Evolutionary conservation across 2,329 filamentous ascomycete genomes (phyloP).

Genomic region (Sphaerulina vaccinii): DNA sequence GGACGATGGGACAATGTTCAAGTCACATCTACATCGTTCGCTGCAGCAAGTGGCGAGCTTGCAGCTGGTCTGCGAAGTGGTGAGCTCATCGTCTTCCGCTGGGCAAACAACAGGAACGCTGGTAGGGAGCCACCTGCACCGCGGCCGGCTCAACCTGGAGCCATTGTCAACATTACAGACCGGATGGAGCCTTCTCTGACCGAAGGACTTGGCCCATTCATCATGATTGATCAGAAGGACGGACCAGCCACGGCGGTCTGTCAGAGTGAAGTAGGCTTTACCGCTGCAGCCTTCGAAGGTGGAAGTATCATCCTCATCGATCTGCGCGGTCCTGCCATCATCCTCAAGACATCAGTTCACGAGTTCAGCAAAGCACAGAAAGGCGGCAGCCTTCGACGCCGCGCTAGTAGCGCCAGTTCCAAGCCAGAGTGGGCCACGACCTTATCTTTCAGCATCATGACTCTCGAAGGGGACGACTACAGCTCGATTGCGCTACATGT

Average conservation of each 20-base stretch:
- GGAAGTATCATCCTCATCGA: slow-evolving; percentile 82
- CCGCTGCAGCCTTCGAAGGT: slow-evolving; percentile 79
- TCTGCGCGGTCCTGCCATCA: slow-evolving; percentile 79
- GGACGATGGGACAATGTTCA: slow-evolving; percentile 75
- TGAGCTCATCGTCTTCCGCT: slow-evolving; percentile 84
- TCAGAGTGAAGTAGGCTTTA: slow-evolving; percentile 89
- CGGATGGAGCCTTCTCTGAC: slow-evolving; percentile 71
- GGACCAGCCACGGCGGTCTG: slow-evolving; percentile 77
- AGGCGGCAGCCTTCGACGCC: slow-evolving; percentile 65
- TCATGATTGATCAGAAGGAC: slow-evolving; percentile 78
- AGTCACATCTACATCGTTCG: slow-evolving; percentile 76
- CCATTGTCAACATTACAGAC: slow-evolving; percentile 70
- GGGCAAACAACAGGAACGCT: slow-evolving; percentile 74
- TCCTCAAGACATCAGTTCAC: slow-evolving; percentile 69
- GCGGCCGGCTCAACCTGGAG: slow-evolving; percentile 48
- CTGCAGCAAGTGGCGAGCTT: slow-evolving; percentile 77
- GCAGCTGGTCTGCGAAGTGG: slow-evolving; percentile 77
- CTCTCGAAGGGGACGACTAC: slow-evolving; percentile 87
- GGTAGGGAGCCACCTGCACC: slow-evolving; percentile 60
- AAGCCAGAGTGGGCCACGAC: slow-evolving; percentile 72
- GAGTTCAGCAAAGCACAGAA: slow-evolving; percentile 78
- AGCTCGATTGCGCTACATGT: slow-evolving; percentile 92
- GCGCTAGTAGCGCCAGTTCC: slow-evolving; percentile 48
- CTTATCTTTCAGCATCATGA: slow-evolving; percentile 92
- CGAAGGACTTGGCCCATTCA: slow-evolving; percentile 76